Conservation (phyloP, 2,329 filamentous ascomycete genomes). For the Hypoxylon sp. region DNA sequence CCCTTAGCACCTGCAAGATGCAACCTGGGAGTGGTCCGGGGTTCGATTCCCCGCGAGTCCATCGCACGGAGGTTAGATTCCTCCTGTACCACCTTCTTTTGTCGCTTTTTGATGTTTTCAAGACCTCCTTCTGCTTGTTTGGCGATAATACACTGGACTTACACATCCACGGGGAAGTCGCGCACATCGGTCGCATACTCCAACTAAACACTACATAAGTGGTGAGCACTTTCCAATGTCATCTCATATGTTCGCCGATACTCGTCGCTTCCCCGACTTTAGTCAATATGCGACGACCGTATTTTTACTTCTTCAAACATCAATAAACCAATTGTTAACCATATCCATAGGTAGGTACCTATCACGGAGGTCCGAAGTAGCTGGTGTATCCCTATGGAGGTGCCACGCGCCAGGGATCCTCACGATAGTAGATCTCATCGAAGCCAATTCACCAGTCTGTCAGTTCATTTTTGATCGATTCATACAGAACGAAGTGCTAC, state of each 20-base stretch:
- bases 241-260: not conserved
- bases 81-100: constrained; percentile 34
- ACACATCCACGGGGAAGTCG: not conserved
- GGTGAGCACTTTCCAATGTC: not conserved
- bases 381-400: not conserved
- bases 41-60: constrained; percentile 63
- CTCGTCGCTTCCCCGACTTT: not conserved
- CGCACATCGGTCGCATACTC: not conserved
- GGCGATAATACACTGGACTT: not conserved
- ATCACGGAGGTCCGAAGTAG: not conserved
- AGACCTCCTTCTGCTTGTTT: not conserved
- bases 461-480: no score
- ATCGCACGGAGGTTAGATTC: constrained; percentile 44
- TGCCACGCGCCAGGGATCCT: not conserved
- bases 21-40: constrained; percentile 59
- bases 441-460: no score
- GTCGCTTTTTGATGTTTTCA: not conserved
- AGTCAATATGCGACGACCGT: not conserved
- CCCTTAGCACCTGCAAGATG: constrained; percentile 43
- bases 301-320: not conserved
- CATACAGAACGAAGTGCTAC: no score
- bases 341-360: no score
- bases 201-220: not conserved
- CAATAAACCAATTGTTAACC: not conserved
- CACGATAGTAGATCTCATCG: no score